Conservation (phyloP, 257 asterid species). For the Handroanthus guayacan region DNA sequence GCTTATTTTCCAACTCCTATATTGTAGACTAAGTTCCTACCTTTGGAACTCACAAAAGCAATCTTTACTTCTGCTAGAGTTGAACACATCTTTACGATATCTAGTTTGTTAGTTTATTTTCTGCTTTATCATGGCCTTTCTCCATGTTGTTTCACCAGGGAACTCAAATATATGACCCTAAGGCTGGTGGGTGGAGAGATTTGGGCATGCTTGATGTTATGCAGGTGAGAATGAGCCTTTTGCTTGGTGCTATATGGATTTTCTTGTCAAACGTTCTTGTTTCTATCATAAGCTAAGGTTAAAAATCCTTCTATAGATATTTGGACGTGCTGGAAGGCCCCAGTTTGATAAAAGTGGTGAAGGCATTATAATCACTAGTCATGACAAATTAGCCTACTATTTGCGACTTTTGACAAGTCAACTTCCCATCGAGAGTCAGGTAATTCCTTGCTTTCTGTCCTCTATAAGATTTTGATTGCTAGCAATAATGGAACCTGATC, state of each 20-base stretch:
- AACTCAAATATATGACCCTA: slow-evolving; percentile 95
- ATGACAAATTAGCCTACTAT: slow-evolving; percentile 88
- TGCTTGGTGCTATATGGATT: slow-evolving; percentile 25
- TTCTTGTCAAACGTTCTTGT: slow-evolving; percentile 27
- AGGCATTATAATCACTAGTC: slow-evolving; percentile 93
- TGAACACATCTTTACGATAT: neutral
- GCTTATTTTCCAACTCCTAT: slow-evolving; percentile 3
- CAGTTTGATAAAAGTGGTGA: slow-evolving; percentile 99
- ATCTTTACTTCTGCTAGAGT: slow-evolving; percentile 29
- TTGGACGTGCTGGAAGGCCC: slow-evolving; percentile 99
- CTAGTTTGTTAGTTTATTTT: neutral
- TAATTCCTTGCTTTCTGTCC: slow-evolving; percentile 35
- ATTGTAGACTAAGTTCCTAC: slow-evolving; percentile 4
- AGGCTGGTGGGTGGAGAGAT: slow-evolving; percentile 99
- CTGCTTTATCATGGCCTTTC: slow-evolving; percentile 37
- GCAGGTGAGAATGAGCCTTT: slow-evolving; percentile 67
- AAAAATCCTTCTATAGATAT: slow-evolving; percentile 62
- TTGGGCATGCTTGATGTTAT: slow-evolving; percentile 99
- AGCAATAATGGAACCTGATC: neutral
- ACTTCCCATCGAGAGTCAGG: slow-evolving; percentile 99
- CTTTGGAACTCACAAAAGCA: slow-evolving; percentile 26
- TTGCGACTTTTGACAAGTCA: slow-evolving; percentile 93
- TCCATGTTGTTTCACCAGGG: slow-evolving; percentile 65
- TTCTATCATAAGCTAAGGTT: slow-evolving; percentile 31
- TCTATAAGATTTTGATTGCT: slow-evolving; percentile 25